Evolutionary conservation across 371 early-diverging fungal genomes (phyloP), one percentile per base, ranked within the genome.

Genomic region (Mortierella polycephala): DNA sequence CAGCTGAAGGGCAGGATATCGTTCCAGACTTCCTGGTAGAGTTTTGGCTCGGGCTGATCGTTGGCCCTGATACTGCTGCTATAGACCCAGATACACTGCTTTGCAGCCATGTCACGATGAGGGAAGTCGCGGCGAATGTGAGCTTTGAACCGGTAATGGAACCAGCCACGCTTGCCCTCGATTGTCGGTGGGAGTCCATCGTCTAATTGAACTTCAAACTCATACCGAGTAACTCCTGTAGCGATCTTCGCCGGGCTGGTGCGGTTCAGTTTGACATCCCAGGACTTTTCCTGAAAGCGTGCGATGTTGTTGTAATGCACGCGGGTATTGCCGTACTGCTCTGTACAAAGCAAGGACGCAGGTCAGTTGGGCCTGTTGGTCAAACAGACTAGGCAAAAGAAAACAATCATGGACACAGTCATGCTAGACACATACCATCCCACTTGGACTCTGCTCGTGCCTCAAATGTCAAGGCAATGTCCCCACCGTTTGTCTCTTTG

Each of bases 111-210:
- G 54, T 76, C 60, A 0, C 77, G 77, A 8, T 63, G 67, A 16
- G 77, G 77, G 30, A 76, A 76, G 41, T 62, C 62, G 41, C 77
- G 71, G 13, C 53, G 40, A 45, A 77, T 49, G 21, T 64, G 60
- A 12, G 77, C 77, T 51, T 67, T 71, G 68, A 77, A 72, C 0
- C 77, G 68, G 23, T 72, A 77, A 39, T 67, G 69, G 37, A 77
- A 71, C 71, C 77, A 77, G n/a, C 72, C 77, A 16, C 67, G 67
- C 10, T 37, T 44, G 23, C 77, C 77, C 20, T 67, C 59, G 41
- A 76, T 39, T 1, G 77, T 63, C 10, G 77, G 62, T 0, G 77
- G 77, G 9, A 76, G 54, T 16, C 55, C 67, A 12, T 62, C 42
- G 10, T 68, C 58, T 44, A 71, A 69, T 14, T 64, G 54, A 7